Evolutionary conservation across 2,329 filamentous ascomycete species (phyloP).

Genomic region (Colletotrichum sp.): DNA sequence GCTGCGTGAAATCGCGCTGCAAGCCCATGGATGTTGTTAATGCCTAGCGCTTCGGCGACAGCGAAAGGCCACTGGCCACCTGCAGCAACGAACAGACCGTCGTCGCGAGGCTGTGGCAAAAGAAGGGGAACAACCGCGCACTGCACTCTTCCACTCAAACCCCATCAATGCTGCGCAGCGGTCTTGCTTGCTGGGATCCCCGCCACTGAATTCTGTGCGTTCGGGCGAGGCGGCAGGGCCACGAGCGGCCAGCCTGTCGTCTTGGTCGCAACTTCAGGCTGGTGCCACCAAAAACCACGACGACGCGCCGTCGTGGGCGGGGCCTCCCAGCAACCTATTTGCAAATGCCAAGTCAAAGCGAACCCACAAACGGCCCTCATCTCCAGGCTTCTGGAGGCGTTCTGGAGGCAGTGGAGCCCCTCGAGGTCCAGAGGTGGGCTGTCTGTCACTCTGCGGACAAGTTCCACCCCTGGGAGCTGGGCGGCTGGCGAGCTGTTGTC

Average conservation of each 20-base stretch:
- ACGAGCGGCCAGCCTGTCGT: not conserved
- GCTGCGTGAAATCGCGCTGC: not conserved
- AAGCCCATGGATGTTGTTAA: not conserved
- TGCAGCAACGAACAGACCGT: constrained; percentile 2
- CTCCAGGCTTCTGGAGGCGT: constrained; percentile 17
- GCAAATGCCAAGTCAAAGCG: constrained; percentile 14
- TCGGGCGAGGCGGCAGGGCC: constrained; percentile 9
- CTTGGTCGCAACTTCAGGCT: not conserved
- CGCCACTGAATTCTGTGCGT: not conserved
- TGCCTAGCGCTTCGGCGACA: constrained; percentile 14
- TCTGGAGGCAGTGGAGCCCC: constrained; percentile 9
- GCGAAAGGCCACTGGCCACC: not conserved
- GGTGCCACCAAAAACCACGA: not conserved
- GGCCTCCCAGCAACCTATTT: constrained; percentile 14
- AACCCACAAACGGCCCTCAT: not conserved
- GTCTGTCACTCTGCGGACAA: not conserved
- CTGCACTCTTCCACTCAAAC: not conserved
- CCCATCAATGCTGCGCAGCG: constrained; percentile 15
- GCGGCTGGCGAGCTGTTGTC: not conserved
- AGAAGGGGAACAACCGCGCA: not conserved
- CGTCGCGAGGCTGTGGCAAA: constrained; percentile 20
- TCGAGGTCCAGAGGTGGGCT: not conserved
- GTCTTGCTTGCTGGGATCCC: constrained; percentile 5
- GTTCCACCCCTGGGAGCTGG: not conserved
- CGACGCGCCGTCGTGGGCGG: constrained; percentile 1